Base-by-base conservation (phyloP, 768 basidiomycete genomes). In the Auriculariales sp. region DNA sequence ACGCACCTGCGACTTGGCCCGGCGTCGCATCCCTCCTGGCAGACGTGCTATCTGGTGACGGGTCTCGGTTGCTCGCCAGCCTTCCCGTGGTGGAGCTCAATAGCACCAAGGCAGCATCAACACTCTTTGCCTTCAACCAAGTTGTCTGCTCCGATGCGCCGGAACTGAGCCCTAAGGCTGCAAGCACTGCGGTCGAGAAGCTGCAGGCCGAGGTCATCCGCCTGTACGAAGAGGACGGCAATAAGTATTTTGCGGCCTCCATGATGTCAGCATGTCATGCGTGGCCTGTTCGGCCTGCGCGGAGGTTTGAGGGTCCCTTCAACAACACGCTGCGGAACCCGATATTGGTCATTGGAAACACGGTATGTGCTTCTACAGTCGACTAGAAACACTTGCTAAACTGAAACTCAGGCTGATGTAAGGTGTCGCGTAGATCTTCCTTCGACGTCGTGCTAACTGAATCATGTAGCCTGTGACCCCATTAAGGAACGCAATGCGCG, bases 121-220 rank as follows among this genome's bases (percentile, higher is more conserved):
- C 52, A 1, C 58, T 59, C 28, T 49, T 59, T 30, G 54, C 55
- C 28, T 60, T 62, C 10, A 51, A 53, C n/a, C 64, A 60, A 0
- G 62, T 64, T 2, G 60, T 62, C 2, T 65, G 64, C 54, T 58
- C 61, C 42, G 64, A 66, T 49, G 46, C 57, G 9, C 46, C 48
- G n/a, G n/a, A n/a, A 12, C 58, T 58, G 3, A 60, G 60, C 48
- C 46, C 51, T n/a, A 45, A 54, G 2, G 49, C 34, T 28, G 47
- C 52, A 12, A 54, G 54, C 28, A 50, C 50, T 3, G 57, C 55
- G 2, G 39, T 57, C 35, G 48, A 56, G 15, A 54, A 62, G 35
- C 50, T 62, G 17, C 58, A 62, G 49, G 58, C 60, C 47, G 54
- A 53, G 36, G 50, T 62, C 3, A 52, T 57, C 42, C 54, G 58